A percentile compares a stretch with the other conserved stretches of the same genome.
phyloP scores from a whole-genome alignment of 2,329 filamentous ascomycete genomes.

The Aureobasidium mangrovei region DNA sequence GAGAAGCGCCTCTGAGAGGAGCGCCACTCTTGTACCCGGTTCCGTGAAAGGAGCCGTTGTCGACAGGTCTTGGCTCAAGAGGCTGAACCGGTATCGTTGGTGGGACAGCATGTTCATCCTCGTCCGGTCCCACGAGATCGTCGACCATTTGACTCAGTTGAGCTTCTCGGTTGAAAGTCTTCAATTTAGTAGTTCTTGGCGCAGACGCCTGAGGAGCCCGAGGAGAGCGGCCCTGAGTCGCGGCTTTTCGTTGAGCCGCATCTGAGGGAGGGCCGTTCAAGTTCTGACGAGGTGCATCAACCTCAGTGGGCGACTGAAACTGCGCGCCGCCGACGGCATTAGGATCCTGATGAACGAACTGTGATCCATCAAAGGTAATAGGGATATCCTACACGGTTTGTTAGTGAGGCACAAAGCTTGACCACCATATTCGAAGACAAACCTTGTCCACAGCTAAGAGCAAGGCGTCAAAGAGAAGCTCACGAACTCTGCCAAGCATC shows the following conservation, averaged over 20 bases:
- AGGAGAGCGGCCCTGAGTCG: neutral
- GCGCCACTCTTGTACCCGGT: neutral
- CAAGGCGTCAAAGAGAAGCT: constrained; percentile 45
- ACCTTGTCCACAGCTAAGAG: constrained; percentile 35
- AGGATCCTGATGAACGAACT: constrained; percentile 33
- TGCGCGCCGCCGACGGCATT: neutral
- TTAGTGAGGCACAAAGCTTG: constrained; percentile 18
- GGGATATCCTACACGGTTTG: constrained; percentile 11
- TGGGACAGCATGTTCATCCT: constrained; percentile 31
- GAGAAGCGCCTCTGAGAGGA: neutral
- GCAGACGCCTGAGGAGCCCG: neutral
- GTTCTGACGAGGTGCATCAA: neutral
- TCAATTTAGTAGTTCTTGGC: constrained; percentile 4
- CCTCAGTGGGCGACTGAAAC: neutral
- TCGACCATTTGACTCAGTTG: constrained; percentile 52
- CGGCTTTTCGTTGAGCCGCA: neutral
- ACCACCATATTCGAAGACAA: neutral
- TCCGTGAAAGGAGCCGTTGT: neutral
- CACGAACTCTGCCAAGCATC: constrained; percentile 55
- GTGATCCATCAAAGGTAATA: constrained; percentile 16
- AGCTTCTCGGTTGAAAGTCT: constrained; percentile 31
- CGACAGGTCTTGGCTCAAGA: neutral
- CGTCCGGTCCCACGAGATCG: constrained; percentile 40
- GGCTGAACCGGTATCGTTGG: neutral
- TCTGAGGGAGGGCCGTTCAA: neutral